A percentile compares a stretch with the other conserved stretches of the same genome.
Conservation (phyloP, 73 alveolate species). For the Diophrys sp. region DNA sequence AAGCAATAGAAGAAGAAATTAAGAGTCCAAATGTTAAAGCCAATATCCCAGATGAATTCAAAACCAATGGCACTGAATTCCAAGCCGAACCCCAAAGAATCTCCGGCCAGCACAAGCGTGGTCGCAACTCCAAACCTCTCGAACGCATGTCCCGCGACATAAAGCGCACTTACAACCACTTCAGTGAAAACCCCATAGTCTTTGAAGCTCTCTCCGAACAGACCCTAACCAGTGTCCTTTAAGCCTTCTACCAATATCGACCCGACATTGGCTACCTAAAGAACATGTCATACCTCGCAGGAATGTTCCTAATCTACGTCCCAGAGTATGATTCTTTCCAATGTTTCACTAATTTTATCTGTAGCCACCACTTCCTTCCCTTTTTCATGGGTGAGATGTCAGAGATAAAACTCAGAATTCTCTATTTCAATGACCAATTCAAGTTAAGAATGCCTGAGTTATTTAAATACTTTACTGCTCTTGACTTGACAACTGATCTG, state of each 20-base stretch:
- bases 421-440: constrained; percentile 67
- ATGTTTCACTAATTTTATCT: constrained; percentile 76
- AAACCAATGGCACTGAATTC: no score
- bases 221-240: not conserved
- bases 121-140: not conserved
- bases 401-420: constrained; percentile 71
- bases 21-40: not conserved
- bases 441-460: constrained; percentile 68
- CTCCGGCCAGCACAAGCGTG: not conserved
- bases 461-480: constrained; percentile 65
- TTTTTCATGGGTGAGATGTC: constrained; percentile 71
- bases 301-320: constrained; percentile 64
- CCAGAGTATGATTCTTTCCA: constrained; percentile 74
- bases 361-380: constrained; percentile 71
- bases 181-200: not conserved
- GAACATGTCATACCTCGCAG: constrained; percentile 50
- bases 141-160: not conserved
- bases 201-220: not conserved
- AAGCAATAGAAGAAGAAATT: not conserved
- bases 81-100: not conserved
- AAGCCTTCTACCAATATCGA: constrained; percentile 25
- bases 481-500: constrained; percentile 69
- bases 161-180: not conserved
- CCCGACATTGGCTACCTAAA: constrained; percentile 84
- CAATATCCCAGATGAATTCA: no score